A percentile compares a stretch with the other conserved stretches of the same genome.
Conservation (phyloP, 1,139 yeast species). For the Kodamaea alishanica region DNA sequence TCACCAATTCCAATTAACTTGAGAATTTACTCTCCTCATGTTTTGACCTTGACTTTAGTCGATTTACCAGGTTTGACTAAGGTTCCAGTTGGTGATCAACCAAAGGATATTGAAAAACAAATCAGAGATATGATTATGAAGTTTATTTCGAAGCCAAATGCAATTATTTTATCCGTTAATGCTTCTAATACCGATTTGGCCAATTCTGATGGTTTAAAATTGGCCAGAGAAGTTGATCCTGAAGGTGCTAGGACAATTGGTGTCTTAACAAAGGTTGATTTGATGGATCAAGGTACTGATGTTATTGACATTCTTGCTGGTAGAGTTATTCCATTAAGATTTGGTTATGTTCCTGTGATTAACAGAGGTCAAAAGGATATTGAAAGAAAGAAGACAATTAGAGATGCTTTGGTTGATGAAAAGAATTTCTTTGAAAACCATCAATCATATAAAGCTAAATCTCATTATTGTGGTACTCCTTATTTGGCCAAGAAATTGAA, state of each 20-base stretch:
- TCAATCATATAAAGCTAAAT: conserved; percentile 77
- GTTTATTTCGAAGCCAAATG: conserved; percentile 93
- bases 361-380: conserved; percentile 98
- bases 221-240: conserved; percentile 97
- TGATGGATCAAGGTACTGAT: conserved; percentile 99
- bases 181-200: conserved; percentile 98
- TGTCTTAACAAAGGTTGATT: conserved; percentile 92
- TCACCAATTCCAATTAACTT: conserved; percentile 90
- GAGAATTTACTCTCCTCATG: conserved; percentile 94
- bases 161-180: conserved; percentile 90
- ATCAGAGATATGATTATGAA: conserved; percentile 93
- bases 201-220: conserved; percentile 91
- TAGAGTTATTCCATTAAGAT: conserved; percentile 88
- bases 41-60: conserved; percentile 88
- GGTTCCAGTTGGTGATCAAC: conserved; percentile 99
- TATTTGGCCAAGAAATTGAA: conserved; percentile 91
- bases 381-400: conserved; percentile 78
- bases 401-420: conserved; percentile 85
- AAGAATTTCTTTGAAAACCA: conserved; percentile 71
- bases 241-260: conserved; percentile 97
- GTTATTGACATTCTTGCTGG: conserved; percentile 96
- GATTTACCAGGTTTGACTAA: conserved; percentile 97
- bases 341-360: conserved; percentile 96
- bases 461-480: conserved; percentile 93
- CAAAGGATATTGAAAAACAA: conserved; percentile 92